Evolutionary conservation across 345 rosid genomes (phyloP).

Genomic region (Capsella bursapastoris): DNA sequence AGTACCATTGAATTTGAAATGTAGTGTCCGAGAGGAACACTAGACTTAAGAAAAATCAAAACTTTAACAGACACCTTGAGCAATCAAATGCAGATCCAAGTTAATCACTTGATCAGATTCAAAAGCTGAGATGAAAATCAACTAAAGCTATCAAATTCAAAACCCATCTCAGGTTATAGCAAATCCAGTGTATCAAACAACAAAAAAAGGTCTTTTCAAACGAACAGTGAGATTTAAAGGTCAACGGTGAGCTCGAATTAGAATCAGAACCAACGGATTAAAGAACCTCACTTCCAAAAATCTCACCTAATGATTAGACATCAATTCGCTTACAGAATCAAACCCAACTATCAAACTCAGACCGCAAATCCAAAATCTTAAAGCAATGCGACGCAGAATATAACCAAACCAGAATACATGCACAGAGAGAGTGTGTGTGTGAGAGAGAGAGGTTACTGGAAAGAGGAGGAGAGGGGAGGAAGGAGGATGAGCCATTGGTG

Average conservation of each 20-base stretch:
- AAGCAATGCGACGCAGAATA: slow-evolving; percentile 8
- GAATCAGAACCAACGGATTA: slow-evolving; percentile 3
- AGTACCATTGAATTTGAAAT: not conserved
- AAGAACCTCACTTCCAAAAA: slow-evolving; percentile 20
- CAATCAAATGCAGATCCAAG: slow-evolving; percentile 34
- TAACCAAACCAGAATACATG: not conserved
- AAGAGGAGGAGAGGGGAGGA: slow-evolving; percentile 66
- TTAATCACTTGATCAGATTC: slow-evolving; percentile 12
- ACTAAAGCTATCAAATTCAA: slow-evolving; percentile 18
- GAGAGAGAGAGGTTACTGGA: slow-evolving; percentile 39
- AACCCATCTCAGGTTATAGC: slow-evolving; percentile 22
- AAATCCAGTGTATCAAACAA: not conserved
- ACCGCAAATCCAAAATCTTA: slow-evolving; percentile 14
- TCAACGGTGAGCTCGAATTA: slow-evolving; percentile 29
- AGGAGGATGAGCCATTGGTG: slow-evolving; percentile 51
- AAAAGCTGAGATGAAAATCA: slow-evolving; percentile 17
- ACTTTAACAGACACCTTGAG: not conserved
- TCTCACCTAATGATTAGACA: slow-evolving; percentile 9
- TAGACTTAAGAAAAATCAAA: slow-evolving; percentile 6
- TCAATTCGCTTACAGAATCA: not conserved
- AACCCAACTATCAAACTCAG: not conserved
- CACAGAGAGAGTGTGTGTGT: not conserved
- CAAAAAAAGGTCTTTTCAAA: not conserved
- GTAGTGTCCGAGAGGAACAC: not conserved
- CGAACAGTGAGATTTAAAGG: slow-evolving; percentile 24